A percentile compares a stretch with the other conserved stretches of the same genome.
Evolutionary conservation across 306 rosid species (phyloP).

Genomic region (Vachellia pachyceras): DNA sequence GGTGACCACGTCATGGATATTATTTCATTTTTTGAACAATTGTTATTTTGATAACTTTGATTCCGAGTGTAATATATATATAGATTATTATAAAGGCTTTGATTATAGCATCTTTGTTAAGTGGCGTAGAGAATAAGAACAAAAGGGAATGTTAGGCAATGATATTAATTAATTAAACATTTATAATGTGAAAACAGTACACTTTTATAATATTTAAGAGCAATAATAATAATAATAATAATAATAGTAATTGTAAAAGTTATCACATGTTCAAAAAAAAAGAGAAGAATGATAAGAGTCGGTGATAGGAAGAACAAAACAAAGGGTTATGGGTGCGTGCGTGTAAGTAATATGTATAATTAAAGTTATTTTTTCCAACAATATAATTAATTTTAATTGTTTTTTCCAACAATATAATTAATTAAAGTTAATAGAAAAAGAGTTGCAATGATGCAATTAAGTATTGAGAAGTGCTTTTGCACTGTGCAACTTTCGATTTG

Average conservation of each 20-base stretch:
- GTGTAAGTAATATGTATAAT: too few relatives aligned
- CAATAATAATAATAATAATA: background rate
- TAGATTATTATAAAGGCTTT: background rate
- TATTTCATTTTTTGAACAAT: background rate
- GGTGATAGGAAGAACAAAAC: conserved; percentile 17
- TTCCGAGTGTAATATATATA: background rate
- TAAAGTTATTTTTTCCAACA: too few relatives aligned
- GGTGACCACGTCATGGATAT: background rate
- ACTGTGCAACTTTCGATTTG: conserved; percentile 14
- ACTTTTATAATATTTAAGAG: background rate
- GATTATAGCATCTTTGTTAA: background rate
- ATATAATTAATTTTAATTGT: too few relatives aligned
- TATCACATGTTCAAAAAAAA: background rate
- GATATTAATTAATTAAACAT: background rate
- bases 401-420: too few relatives aligned
- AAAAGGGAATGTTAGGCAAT: background rate
- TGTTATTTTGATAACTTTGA: background rate
- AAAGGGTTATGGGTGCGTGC: conserved; percentile 24
- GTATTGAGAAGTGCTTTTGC: conserved; percentile 6
- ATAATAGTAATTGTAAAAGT: background rate
- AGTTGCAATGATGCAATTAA: background rate
- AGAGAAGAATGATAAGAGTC: conserved; percentile 18
- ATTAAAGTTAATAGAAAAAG: background rate
- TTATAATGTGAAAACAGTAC: background rate
- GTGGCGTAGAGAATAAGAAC: background rate